Conservation (phyloP, 805 yeast genomes). For the Wickerhamomyces subpelliculosus region DNA sequence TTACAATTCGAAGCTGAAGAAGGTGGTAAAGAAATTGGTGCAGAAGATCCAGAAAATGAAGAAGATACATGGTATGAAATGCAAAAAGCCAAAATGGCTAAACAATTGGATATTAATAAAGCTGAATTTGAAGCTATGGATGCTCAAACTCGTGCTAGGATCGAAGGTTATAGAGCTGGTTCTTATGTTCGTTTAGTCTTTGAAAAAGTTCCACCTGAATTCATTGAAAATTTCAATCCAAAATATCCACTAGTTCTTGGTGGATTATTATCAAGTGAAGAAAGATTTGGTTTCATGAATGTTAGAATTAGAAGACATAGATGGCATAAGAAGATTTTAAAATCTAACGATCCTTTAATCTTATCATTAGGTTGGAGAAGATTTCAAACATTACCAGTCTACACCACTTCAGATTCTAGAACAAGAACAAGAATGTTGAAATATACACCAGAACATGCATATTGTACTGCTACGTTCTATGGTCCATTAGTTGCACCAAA, state of each 20-base stretch:
- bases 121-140: slow-evolving; percentile 72
- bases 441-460: slow-evolving; percentile 97
- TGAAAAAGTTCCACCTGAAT: slow-evolving; percentile 81
- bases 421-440: slow-evolving; percentile 97
- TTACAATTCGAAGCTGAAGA: slow-evolving; percentile 85
- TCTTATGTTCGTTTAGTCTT: slow-evolving; percentile 88
- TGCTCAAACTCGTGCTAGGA: slow-evolving; percentile 61
- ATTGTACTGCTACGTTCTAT: slow-evolving; percentile 90
- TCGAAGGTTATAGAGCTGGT: slow-evolving; percentile 93
- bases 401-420: slow-evolving; percentile 94
- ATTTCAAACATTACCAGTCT: slow-evolving; percentile 92
- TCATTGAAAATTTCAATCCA: slow-evolving; percentile 81
- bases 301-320: slow-evolving; percentile 95
- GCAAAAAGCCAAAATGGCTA: slow-evolving; percentile 95
- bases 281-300: slow-evolving; percentile 86
- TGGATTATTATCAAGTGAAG: slow-evolving; percentile 84
- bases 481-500: slow-evolving; percentile 98
- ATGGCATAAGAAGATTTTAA: slow-evolving; percentile 96
- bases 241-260: slow-evolving; percentile 82
- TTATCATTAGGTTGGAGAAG: slow-evolving; percentile 97
- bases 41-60: slow-evolving; percentile 75
- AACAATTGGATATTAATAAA: slow-evolving; percentile 90
- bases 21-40: slow-evolving; percentile 51
- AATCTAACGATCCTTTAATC: slow-evolving; percentile 92
- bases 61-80: slow-evolving; percentile 97